Conservation (phyloP, 2,329 filamentous ascomycete genomes). For the Thermothelomyces thermophilus region DNA sequence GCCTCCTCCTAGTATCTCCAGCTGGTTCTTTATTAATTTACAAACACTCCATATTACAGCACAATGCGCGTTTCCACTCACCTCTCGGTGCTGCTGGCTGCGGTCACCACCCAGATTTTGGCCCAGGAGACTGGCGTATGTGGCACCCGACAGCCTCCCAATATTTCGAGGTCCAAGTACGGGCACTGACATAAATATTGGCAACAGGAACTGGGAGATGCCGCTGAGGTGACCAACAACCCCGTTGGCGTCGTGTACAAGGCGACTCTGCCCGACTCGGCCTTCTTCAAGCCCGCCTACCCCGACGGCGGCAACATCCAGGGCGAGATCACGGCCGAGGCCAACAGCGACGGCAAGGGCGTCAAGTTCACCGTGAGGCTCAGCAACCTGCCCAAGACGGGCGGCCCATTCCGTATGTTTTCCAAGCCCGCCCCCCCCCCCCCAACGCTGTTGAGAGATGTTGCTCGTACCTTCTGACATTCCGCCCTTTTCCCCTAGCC, state of each 20-base stretch:
- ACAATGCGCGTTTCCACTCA: conserved; percentile 19
- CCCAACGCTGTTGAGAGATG: conserved; percentile 15
- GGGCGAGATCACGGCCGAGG: conserved; percentile 28
- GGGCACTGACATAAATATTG: not conserved
- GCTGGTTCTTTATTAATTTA: not conserved
- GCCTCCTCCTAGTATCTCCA: not conserved
- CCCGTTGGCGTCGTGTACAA: conserved; percentile 46
- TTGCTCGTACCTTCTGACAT: conserved; percentile 4
- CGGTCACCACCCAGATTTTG: conserved; percentile 14
- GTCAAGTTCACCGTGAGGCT: conserved; percentile 29
- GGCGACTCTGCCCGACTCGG: conserved; percentile 48
- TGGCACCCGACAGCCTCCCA: not conserved
- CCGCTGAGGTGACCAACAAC: conserved; percentile 49
- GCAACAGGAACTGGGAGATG: conserved; percentile 39
- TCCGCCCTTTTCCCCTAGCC: conserved; percentile 35
- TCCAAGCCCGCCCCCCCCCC: conserved; percentile 30
- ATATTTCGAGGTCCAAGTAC: too few relatives aligned
- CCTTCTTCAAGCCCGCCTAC: conserved; percentile 43
- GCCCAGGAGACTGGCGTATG: conserved; percentile 23
- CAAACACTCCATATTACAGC: not conserved
- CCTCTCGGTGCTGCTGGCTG: conserved; percentile 19
- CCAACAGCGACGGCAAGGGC: conserved; percentile 27
- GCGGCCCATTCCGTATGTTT: conserved; percentile 31
- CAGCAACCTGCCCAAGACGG: conserved; percentile 29
- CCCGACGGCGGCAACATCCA: conserved; percentile 47